Evolutionary conservation across 352 stramenopile genomes (phyloP).

Genomic region (Pythium dissimile): DNA sequence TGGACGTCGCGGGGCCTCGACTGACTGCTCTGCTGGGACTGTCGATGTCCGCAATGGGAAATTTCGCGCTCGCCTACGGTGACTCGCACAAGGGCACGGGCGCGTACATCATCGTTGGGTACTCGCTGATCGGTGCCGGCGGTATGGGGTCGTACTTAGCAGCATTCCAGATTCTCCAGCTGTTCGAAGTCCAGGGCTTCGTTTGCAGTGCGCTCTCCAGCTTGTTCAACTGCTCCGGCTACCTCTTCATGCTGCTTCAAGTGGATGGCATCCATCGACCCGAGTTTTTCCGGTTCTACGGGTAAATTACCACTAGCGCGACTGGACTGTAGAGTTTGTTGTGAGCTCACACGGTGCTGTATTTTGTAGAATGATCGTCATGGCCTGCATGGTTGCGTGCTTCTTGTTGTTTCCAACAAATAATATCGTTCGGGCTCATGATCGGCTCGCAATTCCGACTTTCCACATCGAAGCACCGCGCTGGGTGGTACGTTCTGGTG

Average conservation of each 20-base stretch:
- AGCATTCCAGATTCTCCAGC: conserved; percentile 75
- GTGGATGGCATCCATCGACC: conserved; percentile 40
- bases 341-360: too few relatives aligned
- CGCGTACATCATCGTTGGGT: conserved; percentile 59
- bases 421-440: conserved; percentile 45
- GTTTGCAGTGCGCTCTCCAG: conserved; percentile 81
- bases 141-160: conserved; percentile 77
- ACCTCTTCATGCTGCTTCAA: conserved; percentile 82
- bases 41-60: conserved; percentile 41
- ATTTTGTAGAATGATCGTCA: conserved; percentile 26
- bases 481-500: conserved; percentile 36
- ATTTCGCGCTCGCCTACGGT: conserved; percentile 52
- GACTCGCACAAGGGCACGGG: conserved; percentile 50
- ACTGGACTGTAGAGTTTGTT: background rate
- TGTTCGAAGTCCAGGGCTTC: conserved; percentile 71
- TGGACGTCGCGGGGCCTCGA: conserved; percentile 64
- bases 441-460: conserved; percentile 46
- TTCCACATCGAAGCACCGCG: conserved; percentile 49
- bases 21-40: conserved; percentile 54
- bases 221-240: conserved; percentile 82
- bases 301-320: conserved; percentile 31
- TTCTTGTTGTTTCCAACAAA: conserved; percentile 73
- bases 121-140: conserved; percentile 60
- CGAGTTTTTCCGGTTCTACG: conserved; percentile 58
- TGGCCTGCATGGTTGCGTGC: conserved; percentile 40